A percentile compares a stretch with the other conserved stretches of the same genome.
phyloP scores from a whole-genome alignment of 139 green algal species.

The Zygnema circumcarinatum region DNA sequence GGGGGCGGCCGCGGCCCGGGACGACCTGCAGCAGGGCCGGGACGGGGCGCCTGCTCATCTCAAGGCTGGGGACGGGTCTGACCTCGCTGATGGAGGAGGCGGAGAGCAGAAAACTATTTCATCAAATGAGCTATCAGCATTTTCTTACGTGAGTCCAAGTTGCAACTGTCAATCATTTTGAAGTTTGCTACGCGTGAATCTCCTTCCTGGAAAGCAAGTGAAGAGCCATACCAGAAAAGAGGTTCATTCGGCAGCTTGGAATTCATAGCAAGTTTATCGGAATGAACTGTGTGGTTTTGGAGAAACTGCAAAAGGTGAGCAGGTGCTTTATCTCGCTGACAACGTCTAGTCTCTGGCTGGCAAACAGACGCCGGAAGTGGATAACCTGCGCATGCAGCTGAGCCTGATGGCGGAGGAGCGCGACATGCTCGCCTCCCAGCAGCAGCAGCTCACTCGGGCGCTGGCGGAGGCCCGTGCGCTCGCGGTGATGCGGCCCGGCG shows the following conservation, averaged over 20 bases:
- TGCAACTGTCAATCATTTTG: background rate
- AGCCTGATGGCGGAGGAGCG: slow-evolving; percentile 28
- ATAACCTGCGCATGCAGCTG: slow-evolving; percentile 42
- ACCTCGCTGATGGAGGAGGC: background rate
- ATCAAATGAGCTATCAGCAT: too few species aligned
- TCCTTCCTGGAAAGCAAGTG: too few species aligned
- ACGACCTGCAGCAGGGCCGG: background rate
- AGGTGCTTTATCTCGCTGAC: too few species aligned
- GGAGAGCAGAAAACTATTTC: background rate
- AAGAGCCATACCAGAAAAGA: too few species aligned
- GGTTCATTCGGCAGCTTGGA: too few species aligned
- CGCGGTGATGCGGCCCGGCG: background rate
- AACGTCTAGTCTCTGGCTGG: background rate
- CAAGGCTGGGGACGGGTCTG: background rate
- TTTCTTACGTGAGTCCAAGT: background rate
- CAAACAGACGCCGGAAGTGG: slow-evolving; percentile 44
- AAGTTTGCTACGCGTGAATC: too few species aligned
- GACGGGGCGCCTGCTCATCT: background rate
- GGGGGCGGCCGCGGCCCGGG: background rate
- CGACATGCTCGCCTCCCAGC: slow-evolving; percentile 24
- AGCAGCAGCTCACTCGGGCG: slow-evolving; percentile 33
- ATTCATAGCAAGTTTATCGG: too few species aligned
- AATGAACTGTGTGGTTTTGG: too few species aligned
- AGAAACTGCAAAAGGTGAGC: too few species aligned
- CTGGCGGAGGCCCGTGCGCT: slow-evolving; percentile 20